phyloP scores from a whole-genome alignment of 148 eudicot species.

The Suaeda aralocaspica region DNA sequence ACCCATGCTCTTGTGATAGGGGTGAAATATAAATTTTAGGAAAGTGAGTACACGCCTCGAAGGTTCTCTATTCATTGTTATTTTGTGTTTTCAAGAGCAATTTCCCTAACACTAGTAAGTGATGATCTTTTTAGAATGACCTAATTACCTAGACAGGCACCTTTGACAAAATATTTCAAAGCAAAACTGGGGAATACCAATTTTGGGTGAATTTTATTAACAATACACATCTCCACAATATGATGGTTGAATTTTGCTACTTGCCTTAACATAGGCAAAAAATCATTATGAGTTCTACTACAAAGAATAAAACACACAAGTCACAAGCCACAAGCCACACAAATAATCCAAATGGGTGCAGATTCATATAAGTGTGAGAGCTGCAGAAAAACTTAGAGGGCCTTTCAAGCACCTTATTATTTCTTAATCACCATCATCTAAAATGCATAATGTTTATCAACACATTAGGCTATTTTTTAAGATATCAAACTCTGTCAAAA shows the following conservation, averaged over 20 bases:
- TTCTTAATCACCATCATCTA: neutral
- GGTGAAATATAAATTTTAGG: too few species aligned
- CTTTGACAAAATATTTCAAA: too few species aligned
- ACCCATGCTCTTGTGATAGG: too few species aligned
- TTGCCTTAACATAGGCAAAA: neutral
- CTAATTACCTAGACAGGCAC: too few species aligned
- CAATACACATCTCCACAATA: too few species aligned
- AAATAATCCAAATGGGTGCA: neutral
- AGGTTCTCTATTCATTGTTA: too few species aligned
- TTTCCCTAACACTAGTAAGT: too few species aligned
- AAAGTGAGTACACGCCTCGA: too few species aligned
- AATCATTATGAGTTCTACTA: neutral
- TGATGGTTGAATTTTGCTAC: neutral
- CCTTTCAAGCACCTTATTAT: neutral
- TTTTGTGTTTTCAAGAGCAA: too few species aligned
- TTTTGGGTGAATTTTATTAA: too few species aligned
- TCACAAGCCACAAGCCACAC: neutral
- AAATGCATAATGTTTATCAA: neutral
- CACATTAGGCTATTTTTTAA: neutral
- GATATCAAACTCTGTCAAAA: neutral
- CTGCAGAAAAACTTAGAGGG: neutral
- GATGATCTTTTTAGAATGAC: too few species aligned
- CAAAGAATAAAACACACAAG: neutral
- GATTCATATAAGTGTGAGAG: neutral
- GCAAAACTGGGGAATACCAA: too few species aligned